Conservation (phyloP, 1,284 basidiomycete genomes). For the Puccinia polysora region DNA sequence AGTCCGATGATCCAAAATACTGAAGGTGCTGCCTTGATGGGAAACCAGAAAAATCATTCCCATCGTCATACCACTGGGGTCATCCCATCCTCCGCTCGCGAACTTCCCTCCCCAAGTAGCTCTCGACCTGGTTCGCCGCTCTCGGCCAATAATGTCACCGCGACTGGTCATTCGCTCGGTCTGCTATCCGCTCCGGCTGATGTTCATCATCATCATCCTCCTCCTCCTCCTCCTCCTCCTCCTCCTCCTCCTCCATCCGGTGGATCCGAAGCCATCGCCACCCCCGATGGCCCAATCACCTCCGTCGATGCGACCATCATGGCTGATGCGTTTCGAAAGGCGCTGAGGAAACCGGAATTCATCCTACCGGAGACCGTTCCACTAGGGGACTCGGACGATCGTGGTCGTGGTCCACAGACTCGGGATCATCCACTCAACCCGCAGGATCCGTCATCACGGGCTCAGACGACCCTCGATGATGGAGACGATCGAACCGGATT, state of each 20-base stretch:
- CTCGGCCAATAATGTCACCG: neutral
- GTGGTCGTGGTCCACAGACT: too few relatives aligned
- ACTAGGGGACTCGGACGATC: too few relatives aligned
- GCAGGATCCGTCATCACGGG: neutral
- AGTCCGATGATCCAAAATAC: conserved; percentile 39
- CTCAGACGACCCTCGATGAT: neutral
- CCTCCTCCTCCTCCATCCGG: too few relatives aligned
- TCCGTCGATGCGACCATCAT: conserved; percentile 77
- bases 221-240: too few relatives aligned
- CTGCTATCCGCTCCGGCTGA: neutral
- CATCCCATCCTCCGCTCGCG: conserved; percentile 6
- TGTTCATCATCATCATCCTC: neutral
- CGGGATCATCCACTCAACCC: too few relatives aligned
- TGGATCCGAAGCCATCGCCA: neutral
- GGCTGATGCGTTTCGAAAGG: conserved; percentile 77
- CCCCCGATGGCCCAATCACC: conserved; percentile 62
- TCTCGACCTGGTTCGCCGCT: conserved; percentile 32
- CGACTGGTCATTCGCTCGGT: neutral
- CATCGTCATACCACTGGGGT: neutral
- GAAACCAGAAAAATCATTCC: neutral
- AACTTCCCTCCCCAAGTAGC: conserved; percentile 16
- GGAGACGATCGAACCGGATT: neutral
- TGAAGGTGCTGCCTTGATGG: conserved; percentile 21
- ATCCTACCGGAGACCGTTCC: neutral
- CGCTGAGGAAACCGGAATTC: conserved; percentile 75